Evolutionary conservation across 495 filamentous ascomycete genomes (phyloP), one percentile per base, ranked within the genome.

Genomic region (Viridothelium virens): DNA sequence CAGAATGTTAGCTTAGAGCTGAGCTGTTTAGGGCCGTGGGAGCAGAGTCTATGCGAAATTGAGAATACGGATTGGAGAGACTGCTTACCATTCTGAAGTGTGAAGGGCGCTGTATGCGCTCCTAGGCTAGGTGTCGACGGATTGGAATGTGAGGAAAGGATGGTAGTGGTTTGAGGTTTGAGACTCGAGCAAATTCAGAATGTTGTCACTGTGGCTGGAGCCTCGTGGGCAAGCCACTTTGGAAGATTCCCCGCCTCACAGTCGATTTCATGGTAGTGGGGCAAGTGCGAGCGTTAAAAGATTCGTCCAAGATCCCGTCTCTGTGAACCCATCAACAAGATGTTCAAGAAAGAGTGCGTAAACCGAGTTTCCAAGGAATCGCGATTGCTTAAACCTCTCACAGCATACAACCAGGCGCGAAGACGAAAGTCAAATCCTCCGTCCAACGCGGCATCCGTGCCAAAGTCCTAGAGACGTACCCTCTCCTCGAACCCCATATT

Each of bases 381-480:
- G 25, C 25, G 25, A 25, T 25, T 25, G 25, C 25, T 25, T 25
- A 25, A 25, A 53, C 33, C 59, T 25, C 67, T 4, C 38, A 53
- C 74, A 93, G 89, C 66, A 86, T 97, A 75, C 81, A 86, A 71
- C 77, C 87, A 9, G 87, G 87, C 64, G 86, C 89, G 64, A 94
- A 93, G 77, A 89, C 91, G 68, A 98, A 97, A 83, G 91, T 98
- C 77, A 98, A 97, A 79, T 96, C 93, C 71, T 96, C 92, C 18
- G 91, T 89, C 50, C 91, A 96, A 79, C 90, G 94, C 68, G 85
- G 81, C 68, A 84, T 98, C 67, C 89, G 94, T 71, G 82, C 87
- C 66, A 90, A 89, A 70, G 80, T 97, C 71, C 77, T 91, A 68
- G 84, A 91, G 44, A 88, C 91, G 56, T 96, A 92, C 78, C 94